phyloP scores from a whole-genome alignment of 1,284 basidiomycete species.

The Tetrapyrgos nigripes region DNA sequence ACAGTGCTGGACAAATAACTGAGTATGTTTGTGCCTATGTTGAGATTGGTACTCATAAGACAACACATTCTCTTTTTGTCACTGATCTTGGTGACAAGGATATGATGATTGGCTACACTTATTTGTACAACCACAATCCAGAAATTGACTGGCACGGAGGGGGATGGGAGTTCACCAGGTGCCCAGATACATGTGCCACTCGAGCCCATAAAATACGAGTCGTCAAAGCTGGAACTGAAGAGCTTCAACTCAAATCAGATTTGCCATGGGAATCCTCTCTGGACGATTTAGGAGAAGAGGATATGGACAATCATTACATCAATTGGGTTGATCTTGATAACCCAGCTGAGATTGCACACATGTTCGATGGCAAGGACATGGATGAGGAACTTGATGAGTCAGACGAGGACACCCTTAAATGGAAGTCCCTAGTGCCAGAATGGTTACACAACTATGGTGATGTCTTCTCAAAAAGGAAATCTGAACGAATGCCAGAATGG shows the following conservation, averaged over 20 bases:
- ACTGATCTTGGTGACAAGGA: slow-evolving; percentile 14
- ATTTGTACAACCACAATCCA: slow-evolving; percentile 30
- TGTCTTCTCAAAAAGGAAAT: slow-evolving; percentile 10
- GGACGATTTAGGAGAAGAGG: slow-evolving; percentile 11
- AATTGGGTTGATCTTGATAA: slow-evolving; percentile 5
- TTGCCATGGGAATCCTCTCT: slow-evolving; percentile 7
- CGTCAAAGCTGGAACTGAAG: slow-evolving; percentile 3
- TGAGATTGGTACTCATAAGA: slow-evolving; percentile 7
- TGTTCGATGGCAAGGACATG: slow-evolving; percentile 4
- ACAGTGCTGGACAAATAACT: slow-evolving; percentile 4
- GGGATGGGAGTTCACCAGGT: slow-evolving; percentile 14
- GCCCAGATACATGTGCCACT: slow-evolving; percentile 15
- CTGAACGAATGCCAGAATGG: slow-evolving; percentile 4
- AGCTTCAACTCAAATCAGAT: slow-evolving; percentile 1
- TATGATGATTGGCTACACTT: slow-evolving; percentile 21
- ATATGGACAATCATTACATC: slow-evolving; percentile 8
- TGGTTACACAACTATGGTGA: neutral
- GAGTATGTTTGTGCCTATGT: slow-evolving; percentile 8
- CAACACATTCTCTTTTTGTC: slow-evolving; percentile 15
- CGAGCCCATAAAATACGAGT: slow-evolving; percentile 2
- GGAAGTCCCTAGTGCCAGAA: slow-evolving; percentile 3
- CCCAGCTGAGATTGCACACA: slow-evolving; percentile 1
- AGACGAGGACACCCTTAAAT: slow-evolving; percentile 8
- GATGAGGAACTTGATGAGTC: neutral
- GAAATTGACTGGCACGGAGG: slow-evolving; percentile 25